A percentile compares a stretch with the other conserved stretches of the same genome.
phyloP scores from a whole-genome alignment of 768 basidiomycete species.

The Leucosporidium scottii region DNA sequence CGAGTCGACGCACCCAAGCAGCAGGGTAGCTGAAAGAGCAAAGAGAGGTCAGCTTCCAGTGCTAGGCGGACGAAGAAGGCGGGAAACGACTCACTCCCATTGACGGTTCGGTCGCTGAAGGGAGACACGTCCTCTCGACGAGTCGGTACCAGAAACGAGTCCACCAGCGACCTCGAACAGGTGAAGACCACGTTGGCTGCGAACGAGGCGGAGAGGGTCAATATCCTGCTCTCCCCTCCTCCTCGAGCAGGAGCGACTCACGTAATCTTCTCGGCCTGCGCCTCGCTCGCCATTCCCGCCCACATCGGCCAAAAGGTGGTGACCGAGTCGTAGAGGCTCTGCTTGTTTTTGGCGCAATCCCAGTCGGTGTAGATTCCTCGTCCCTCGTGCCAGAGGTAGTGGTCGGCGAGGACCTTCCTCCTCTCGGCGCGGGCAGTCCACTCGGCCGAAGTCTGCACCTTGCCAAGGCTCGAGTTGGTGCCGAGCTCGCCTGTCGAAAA shows the following conservation, averaged over 20 bases:
- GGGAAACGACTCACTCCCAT: conserved; percentile 59
- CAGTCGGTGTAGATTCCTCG: conserved; percentile 93
- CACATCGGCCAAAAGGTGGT: conserved; percentile 93
- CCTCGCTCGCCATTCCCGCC: conserved; percentile 94
- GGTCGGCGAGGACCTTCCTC: conserved; percentile 77
- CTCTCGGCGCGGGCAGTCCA: conserved; percentile 88
- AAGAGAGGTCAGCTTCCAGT: background rate
- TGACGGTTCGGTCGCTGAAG: conserved; percentile 94
- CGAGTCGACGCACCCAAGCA: conserved; percentile 41
- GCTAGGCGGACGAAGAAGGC: background rate
- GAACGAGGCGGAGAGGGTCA: no score
- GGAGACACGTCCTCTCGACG: conserved; percentile 90
- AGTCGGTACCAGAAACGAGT: conserved; percentile 90
- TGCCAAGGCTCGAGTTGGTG: conserved; percentile 19
- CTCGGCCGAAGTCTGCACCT: conserved; percentile 59
- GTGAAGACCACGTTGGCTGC: conserved; percentile 47
- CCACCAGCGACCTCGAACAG: conserved; percentile 97
- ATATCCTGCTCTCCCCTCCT: no score
- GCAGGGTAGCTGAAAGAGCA: conserved; percentile 57
- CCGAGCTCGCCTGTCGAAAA: conserved; percentile 5
- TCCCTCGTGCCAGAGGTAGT: conserved; percentile 93
- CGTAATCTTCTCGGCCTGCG: conserved; percentile 90
- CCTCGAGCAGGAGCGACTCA: conserved; percentile 50
- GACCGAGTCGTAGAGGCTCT: conserved; percentile 93
- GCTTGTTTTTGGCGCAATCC: conserved; percentile 81